phyloP scores from a whole-genome alignment of 1,284 basidiomycete genomes.

The Cutaneotrichosporon cutaneum region DNA sequence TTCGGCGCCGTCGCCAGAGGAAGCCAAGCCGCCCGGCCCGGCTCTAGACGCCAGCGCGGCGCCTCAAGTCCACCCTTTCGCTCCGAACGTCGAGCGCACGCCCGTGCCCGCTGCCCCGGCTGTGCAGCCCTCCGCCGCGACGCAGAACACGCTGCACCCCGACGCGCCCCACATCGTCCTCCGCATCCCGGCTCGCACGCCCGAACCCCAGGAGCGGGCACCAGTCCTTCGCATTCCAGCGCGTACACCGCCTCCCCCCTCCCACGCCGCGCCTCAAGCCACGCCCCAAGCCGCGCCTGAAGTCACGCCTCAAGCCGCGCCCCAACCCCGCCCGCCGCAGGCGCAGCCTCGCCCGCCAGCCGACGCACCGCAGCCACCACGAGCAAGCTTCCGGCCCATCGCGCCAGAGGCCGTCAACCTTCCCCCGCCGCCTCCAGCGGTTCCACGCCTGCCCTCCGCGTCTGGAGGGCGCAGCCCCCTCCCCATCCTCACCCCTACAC shows the following conservation, averaged over 20 bases:
- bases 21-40: conserved; percentile 7
- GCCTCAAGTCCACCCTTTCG: too few species aligned
- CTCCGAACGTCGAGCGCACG: too few species aligned
- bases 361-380: neutral
- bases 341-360: neutral
- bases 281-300: neutral
- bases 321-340: too few species aligned
- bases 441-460: too few species aligned
- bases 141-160: neutral
- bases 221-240: neutral
- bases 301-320: too few species aligned
- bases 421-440: neutral
- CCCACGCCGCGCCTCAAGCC: neutral
- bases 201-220: neutral
- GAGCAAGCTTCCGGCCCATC: neutral
- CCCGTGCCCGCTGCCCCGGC: neutral
- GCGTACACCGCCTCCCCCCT: neutral
- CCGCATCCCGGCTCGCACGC: conserved; percentile 17
- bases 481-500: too few species aligned
- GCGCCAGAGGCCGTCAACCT: neutral
- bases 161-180: conserved; percentile 12
- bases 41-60: too few species aligned
- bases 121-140: neutral
- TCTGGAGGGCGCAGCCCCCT: too few species aligned
- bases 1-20: neutral